Conservation (phyloP, 2,329 filamentous ascomycete genomes). For the Diaporthe citri region DNA sequence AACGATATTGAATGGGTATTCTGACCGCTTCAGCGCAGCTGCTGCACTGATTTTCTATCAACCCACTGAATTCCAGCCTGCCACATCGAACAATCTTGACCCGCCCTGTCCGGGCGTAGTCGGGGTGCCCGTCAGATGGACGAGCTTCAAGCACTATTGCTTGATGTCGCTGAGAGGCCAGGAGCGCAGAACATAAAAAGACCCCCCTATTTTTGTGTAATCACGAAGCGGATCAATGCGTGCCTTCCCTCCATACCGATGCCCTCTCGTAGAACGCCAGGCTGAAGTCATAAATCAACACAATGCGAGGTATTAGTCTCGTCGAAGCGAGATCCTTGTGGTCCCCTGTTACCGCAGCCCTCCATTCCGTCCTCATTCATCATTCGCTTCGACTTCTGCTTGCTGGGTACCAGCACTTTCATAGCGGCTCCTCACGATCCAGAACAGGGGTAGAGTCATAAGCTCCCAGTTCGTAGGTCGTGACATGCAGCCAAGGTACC, state of each 20-base stretch:
- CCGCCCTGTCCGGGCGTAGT: not conserved
- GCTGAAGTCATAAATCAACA: conserved; percentile 40
- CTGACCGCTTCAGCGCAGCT: not conserved
- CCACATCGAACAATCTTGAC: conserved; percentile 3
- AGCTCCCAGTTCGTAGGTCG: not conserved
- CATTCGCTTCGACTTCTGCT: not conserved
- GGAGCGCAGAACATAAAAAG: conserved; percentile 13
- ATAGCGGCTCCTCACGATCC: not conserved
- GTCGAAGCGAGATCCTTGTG: conserved; percentile 19
- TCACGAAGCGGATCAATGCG: conserved; percentile 35
- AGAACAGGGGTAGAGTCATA: not conserved
- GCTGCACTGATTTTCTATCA: conserved; percentile 14
- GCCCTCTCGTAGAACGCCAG: conserved; percentile 40
- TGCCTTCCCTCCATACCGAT: conserved; percentile 39
- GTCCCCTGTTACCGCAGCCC: conserved; percentile 10
- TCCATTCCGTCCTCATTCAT: not conserved
- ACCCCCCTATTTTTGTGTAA: conserved; percentile 23
- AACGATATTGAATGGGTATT: conserved; percentile 16
- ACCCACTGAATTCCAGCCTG: not conserved
- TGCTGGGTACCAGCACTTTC: not conserved
- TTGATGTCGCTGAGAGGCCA: conserved; percentile 1
- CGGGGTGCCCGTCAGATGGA: not conserved
- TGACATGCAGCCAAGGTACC: not conserved
- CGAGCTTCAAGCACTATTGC: not conserved
- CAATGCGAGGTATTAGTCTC: conserved; percentile 39